phyloP scores from a whole-genome alignment of 768 basidiomycete genomes.

The Hericium rajendrae region DNA sequence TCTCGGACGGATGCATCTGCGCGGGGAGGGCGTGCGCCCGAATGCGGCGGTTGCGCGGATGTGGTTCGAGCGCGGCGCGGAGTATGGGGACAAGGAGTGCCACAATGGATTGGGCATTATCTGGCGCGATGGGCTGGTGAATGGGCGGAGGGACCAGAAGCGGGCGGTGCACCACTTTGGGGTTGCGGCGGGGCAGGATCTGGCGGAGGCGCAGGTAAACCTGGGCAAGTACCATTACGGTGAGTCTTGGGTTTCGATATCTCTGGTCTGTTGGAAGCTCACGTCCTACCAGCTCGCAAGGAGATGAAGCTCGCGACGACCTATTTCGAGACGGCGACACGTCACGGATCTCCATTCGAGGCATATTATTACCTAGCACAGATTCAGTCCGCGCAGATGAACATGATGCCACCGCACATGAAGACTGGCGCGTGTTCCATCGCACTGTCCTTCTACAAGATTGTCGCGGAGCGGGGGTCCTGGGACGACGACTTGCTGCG shows the following conservation, averaged over 20 bases:
- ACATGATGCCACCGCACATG: conserved; percentile 35
- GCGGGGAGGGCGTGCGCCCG: conserved; percentile 83
- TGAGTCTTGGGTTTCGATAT: conserved; percentile 19
- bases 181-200: conserved; percentile 75
- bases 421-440: conserved; percentile 75
- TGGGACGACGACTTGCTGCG: conserved; percentile 74
- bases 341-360: conserved; percentile 86
- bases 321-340: conserved; percentile 78
- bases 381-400: conserved; percentile 57
- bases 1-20: conserved; percentile 86
- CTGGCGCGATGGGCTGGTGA: conserved; percentile 77
- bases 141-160: conserved; percentile 50
- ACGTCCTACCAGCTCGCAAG: conserved; percentile 42
- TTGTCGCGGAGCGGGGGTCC: conserved; percentile 85
- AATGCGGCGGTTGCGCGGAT: conserved; percentile 72
- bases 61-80: conserved; percentile 88
- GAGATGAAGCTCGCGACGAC: conserved; percentile 58
- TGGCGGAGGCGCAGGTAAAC: conserved; percentile 89
- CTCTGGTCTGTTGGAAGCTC: conserved; percentile 3
- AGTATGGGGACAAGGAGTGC: conserved; percentile 77
- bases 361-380: conserved; percentile 90
- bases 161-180: conserved; percentile 61
- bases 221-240: conserved; percentile 73
- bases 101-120: conserved; percentile 89
- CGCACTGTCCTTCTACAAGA: conserved; percentile 89